These are phyloP conservation scores for Paramecium tetraurelia DNA, from an alignment of 73 alveolate species.

Conservation along the genomic window DNA sequence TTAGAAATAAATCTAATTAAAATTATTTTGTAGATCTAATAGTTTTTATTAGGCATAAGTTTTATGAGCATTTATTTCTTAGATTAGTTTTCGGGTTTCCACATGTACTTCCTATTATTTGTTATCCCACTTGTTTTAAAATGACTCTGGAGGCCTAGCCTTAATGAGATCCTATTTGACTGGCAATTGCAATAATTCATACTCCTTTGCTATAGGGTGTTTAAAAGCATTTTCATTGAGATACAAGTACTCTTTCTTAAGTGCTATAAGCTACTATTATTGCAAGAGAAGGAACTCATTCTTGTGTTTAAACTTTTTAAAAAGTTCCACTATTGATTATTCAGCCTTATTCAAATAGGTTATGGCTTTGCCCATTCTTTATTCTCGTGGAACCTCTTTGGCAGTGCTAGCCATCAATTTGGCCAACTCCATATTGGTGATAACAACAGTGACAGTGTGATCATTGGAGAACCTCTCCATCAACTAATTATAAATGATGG, in stretches of 20 bases:
- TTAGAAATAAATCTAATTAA: neutral
- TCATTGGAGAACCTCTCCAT: neutral
- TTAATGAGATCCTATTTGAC: neutral
- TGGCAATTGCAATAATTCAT: neutral
- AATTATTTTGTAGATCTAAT: neutral
- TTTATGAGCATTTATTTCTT: neutral
- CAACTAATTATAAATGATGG: neutral
- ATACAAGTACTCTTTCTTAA: neutral
- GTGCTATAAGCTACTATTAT: neutral
- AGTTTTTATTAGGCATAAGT: neutral
- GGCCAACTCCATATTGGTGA: neutral
- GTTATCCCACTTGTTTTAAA: neutral
- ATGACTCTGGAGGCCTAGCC: neutral
- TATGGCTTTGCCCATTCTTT: conserved; percentile 16
- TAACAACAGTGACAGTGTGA: neutral
- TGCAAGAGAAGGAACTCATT: neutral
- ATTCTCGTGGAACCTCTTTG: neutral
- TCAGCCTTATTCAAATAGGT: neutral
- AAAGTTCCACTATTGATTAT: neutral
- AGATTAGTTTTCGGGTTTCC: neutral
- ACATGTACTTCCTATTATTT: neutral
- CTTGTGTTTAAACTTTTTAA: neutral
- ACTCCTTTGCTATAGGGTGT: neutral
- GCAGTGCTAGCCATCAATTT: neutral
- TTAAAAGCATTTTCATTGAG: neutral